Evolutionary conservation across 768 basidiomycete species (phyloP), one percentile per base, ranked within the genome.

Genomic region (Tricholoma flavovirens): DNA sequence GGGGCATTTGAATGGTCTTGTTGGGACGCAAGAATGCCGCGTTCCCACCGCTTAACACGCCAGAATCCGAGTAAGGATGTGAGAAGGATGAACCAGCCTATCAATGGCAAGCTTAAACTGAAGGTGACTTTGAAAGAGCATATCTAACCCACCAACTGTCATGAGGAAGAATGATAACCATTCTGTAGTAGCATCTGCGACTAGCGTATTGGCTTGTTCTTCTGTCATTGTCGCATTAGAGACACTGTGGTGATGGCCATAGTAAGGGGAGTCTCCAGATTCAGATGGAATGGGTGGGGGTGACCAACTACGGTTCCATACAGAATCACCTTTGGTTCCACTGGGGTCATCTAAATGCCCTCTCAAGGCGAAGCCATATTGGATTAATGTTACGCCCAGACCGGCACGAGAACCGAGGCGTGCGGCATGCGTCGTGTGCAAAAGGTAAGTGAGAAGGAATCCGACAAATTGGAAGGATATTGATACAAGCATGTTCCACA

Each of bases 391-490:
- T 57, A 98, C 80, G n/a, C 96, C 96, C 45, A 98, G 80, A 26
- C 96, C 96, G 1, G 94, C 95, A 54, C 93, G 86, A 36, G 93
- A 93, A 49, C 97, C 94, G 62, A 90, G 83, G 62, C 93, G 88
- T 30, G 92, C 93, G 5, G 96, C 90, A 67, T 98, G 96, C 1
- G 93, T 93, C 2, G 87, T 89, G 69, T 93, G 91, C 29, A 98
- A 81, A 56, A 98, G 87, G 72, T 94, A 98, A 8, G 95, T 98
- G 69, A 98, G 79, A 50, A 87, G 78, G 77, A 91, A 93, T 33
- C 88, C 96, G 64, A 98, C 86, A 64, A 98, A 96, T 74, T 98
- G 96, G 88, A 99, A 99, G 21, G 93, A 93, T 54, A 95, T 81
- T 55, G 93, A 94, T 57, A 98, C 86, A 56, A 98, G 86, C 67